phyloP scores from a whole-genome alignment of 106 monocot genomes.

The Dendrobium officinale region DNA sequence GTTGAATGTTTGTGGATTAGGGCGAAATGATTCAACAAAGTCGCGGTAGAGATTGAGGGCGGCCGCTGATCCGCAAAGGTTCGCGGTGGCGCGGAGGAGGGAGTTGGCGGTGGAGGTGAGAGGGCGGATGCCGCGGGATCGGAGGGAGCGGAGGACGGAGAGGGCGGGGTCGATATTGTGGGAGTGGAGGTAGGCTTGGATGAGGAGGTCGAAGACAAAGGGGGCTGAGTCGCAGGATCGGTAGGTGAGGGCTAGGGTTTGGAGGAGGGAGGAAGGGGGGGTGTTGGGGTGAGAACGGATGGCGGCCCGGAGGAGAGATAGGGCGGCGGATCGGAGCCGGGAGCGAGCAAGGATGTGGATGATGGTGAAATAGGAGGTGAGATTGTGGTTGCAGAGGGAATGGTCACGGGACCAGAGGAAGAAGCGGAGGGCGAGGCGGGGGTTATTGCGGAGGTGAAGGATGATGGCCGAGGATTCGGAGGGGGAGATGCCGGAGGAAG shows the following conservation, averaged over 20 bases:
- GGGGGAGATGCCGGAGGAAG: conserved; percentile 21
- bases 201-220: conserved; percentile 67
- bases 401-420: conserved; percentile 19
- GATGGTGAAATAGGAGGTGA: conserved; percentile 20
- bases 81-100: conserved; percentile 26
- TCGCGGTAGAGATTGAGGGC: conserved; percentile 43
- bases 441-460: conserved; percentile 36
- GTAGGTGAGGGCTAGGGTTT: conserved; percentile 36
- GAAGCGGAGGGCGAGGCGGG: conserved; percentile 48
- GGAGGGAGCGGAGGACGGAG: conserved; percentile 25
- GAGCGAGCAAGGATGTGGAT: conserved; percentile 47
- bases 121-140: conserved; percentile 22
- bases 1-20: conserved; percentile 43
- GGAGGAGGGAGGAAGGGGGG: conserved; percentile 15
- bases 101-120: conserved; percentile 27
- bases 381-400: conserved; percentile 15
- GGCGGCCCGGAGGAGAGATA: conserved; percentile 35
- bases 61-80: conserved; percentile 21
- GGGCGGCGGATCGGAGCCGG: conserved; percentile 30
- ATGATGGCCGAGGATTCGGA: conserved; percentile 26
- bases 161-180: conserved; percentile 31
- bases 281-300: conserved; percentile 11
- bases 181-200: conserved; percentile 41
- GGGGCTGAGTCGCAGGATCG: conserved; percentile 59
- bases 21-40: conserved; percentile 15